phyloP scores from a whole-genome alignment of 2,329 filamentous ascomycete species.

The Lasiodiplodia gonubiensis region DNA sequence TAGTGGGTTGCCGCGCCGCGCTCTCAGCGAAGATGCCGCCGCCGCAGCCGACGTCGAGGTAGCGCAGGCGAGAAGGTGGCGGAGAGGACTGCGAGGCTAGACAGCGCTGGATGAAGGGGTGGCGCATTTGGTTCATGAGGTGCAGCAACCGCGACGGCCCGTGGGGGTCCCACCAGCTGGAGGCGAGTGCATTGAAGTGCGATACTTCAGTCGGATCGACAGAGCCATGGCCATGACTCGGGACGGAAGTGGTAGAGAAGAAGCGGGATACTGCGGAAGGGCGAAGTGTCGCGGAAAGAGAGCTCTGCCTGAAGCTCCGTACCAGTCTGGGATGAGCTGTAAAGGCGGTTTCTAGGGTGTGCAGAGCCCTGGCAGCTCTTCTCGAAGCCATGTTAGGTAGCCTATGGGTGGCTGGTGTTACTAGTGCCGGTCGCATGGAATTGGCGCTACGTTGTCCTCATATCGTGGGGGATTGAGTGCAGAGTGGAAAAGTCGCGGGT shows the following conservation, averaged over 20 bases:
- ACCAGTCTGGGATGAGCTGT: neutral
- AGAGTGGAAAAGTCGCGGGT: neutral
- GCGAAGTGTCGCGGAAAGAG: neutral
- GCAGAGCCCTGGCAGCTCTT: conserved; percentile 7
- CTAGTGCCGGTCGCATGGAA: neutral
- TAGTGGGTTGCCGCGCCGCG: conserved; percentile 71
- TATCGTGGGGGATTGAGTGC: neutral
- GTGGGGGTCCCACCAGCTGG: conserved; percentile 96
- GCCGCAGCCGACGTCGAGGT: conserved; percentile 93
- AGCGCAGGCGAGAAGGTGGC: conserved; percentile 58
- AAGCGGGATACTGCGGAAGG: neutral
- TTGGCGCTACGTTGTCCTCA: neutral
- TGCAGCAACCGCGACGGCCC: conserved; percentile 91
- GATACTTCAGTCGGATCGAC: conserved; percentile 86
- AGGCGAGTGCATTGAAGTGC: conserved; percentile 92
- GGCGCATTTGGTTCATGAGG: conserved; percentile 96
- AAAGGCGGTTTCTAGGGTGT: neutral
- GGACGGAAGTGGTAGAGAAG: conserved; percentile 7
- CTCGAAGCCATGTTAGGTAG: neutral
- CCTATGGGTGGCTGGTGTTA: neutral
- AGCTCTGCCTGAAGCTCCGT: neutral
- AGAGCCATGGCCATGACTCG: conserved; percentile 33
- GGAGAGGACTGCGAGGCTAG: conserved; percentile 50
- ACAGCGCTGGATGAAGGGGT: conserved; percentile 85
- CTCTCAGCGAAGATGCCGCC: conserved; percentile 96